A percentile compares a stretch with the other conserved stretches of the same genome.
Conservation (phyloP, 1,284 basidiomycete genomes). For the Calocybe gambosa region DNA sequence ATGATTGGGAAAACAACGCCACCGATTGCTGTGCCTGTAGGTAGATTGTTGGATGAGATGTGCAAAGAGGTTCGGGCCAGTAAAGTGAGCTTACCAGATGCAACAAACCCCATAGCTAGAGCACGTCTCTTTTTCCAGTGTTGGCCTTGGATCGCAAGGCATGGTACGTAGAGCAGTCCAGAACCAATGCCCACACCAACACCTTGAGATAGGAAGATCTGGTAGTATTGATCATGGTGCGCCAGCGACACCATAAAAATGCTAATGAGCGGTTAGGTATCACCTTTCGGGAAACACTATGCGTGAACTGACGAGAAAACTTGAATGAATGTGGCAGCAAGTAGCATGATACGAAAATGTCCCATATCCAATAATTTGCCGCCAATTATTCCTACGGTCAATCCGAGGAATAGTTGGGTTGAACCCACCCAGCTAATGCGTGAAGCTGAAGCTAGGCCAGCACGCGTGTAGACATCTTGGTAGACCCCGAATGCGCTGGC, state of each 20-base stretch:
- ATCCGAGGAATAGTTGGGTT: conserved; percentile 17
- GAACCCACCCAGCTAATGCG: conserved; percentile 20
- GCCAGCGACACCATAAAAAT: background rate
- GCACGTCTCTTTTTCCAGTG: conserved; percentile 19
- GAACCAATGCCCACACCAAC: conserved; percentile 23
- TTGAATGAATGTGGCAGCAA: conserved; percentile 12
- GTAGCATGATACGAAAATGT: conserved; percentile 13
- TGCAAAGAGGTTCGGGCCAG: too few species aligned
- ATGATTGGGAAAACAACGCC: conserved; percentile 28
- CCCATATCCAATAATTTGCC: conserved; percentile 19
- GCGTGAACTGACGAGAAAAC: conserved; percentile 15
- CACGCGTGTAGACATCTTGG: too few species aligned
- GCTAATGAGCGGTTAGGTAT: too few species aligned
- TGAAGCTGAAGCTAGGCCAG: too few species aligned
- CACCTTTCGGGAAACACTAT: too few species aligned
- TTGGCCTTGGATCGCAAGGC: conserved; percentile 18
- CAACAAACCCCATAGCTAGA: conserved; percentile 20
- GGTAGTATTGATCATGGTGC: background rate
- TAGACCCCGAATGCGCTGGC: too few species aligned
- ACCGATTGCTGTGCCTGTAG: conserved; percentile 23
- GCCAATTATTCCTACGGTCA: conserved; percentile 15
- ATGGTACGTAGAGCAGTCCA: conserved; percentile 20
- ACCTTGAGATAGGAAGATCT: conserved; percentile 23
- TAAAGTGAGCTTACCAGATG: too few species aligned
- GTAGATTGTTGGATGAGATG: too few species aligned